Evolutionary conservation across 208 protist genomes (phyloP), one percentile per base, ranked within the genome.

Genomic region (Leishmania tarentolae): DNA sequence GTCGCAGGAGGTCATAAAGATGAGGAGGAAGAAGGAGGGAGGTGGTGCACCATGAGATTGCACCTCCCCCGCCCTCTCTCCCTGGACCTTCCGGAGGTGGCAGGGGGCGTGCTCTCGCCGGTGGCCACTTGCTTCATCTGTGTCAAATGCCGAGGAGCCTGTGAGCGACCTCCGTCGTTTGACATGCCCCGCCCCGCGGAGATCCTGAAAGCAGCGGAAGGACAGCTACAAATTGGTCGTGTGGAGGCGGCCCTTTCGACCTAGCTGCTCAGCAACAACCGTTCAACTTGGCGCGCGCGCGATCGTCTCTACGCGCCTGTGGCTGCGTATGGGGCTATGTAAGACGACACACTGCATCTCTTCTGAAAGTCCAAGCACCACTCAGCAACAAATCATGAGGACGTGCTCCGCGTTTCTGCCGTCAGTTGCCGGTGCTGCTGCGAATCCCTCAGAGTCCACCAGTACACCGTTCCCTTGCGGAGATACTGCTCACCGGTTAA

Each of bases 371-470:
- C 13, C 31, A 1, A 13, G 31, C 31, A 13, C 40, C 56, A 68
- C 7, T 21, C 40, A 28, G 46, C 40, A 71, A 11, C 5, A 24
- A n/a, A 13, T 69, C 15, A 28, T 42, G 13, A 72, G 63, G 61
- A 66, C n/a, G 52, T 17, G 31, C 17, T 70, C 37, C 76, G 40
- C 21, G 66, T 52, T 53, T 81, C 82, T 35, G 76, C 59, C 76
- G 78, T 70, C 24, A 81, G 71, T 63, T 85, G 76, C 57, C 76
- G 70, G 28, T 82, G 82, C 6, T 46, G 69, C 77, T 75, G 82
- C 9, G 76, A 74, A 66, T 81, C 65, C 44, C 82, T 57, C 77
- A 78, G 42, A 19, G 82, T 85, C 77, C 82, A 81, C 82, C 82
- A 85, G 40, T 70, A 77, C 63, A 85, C 82, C n/a, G 72, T 63